phyloP scores from a whole-genome alignment of 2,329 filamentous ascomycete species.

The Fusarium gaditjirri region DNA sequence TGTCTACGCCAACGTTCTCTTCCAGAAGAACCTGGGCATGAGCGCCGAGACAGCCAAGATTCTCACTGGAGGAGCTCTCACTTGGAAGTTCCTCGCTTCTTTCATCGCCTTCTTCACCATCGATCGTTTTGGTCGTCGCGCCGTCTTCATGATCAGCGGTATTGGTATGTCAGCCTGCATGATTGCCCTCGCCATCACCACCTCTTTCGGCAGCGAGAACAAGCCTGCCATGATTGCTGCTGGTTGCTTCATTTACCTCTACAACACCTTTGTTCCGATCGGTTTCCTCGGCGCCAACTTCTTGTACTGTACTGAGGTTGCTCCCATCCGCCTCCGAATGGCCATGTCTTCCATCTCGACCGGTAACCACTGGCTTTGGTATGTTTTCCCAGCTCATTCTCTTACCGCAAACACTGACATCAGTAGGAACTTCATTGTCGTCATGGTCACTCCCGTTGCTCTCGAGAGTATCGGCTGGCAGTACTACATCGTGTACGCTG shows the following conservation, averaged over 20 bases:
- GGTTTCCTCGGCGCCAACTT: constrained; percentile 72
- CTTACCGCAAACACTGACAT: constrained; percentile 13
- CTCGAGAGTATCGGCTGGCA: constrained; percentile 67
- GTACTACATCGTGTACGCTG: constrained; percentile 57
- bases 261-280: constrained; percentile 74
- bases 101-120: constrained; percentile 45
- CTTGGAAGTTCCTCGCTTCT: constrained; percentile 49
- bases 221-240: constrained; percentile 39
- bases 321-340: constrained; percentile 57
- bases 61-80: constrained; percentile 42
- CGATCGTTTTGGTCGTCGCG: constrained; percentile 45
- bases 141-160: constrained; percentile 42
- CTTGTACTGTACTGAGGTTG: constrained; percentile 65
- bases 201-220: constrained; percentile 36
- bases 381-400: constrained; percentile 20
- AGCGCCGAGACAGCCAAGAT: constrained; percentile 37
- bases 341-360: constrained; percentile 66
- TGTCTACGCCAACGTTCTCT: constrained; percentile 47
- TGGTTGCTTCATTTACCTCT: constrained; percentile 68
- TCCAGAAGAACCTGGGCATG: constrained; percentile 43
- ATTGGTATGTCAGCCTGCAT: constrained; percentile 43
- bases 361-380: constrained; percentile 46
- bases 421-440: constrained; percentile 56
- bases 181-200: constrained; percentile 43
- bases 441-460: constrained; percentile 72